Conservation (phyloP, 1,284 basidiomycete genomes). For the Mrakiaceae sp. region DNA sequence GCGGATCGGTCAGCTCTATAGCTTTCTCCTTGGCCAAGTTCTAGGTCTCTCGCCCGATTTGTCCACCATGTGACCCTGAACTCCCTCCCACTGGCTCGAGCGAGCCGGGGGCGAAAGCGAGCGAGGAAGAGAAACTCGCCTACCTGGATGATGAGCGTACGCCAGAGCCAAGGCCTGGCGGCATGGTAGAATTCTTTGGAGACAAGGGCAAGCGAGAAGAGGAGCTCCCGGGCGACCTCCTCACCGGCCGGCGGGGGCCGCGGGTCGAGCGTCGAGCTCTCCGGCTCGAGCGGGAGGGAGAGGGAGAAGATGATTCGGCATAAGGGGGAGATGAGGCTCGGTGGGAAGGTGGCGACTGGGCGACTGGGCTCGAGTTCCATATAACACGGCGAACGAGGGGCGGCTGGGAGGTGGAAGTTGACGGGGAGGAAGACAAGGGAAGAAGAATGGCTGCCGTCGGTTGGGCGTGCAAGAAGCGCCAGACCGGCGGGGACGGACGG, state of each 20-base stretch:
- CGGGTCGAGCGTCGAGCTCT: slow-evolving; percentile 12
- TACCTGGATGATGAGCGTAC: not conserved
- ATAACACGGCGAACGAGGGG: not conserved
- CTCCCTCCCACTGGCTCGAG: too few species aligned
- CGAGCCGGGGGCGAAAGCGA: too few species aligned
- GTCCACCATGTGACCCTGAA: too few species aligned
- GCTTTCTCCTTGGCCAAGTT: too few species aligned
- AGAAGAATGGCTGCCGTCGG: not conserved
- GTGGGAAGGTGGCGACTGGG: slow-evolving; percentile 1
- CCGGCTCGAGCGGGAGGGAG: slow-evolving; percentile 7
- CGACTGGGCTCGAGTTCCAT: slow-evolving; percentile 3
- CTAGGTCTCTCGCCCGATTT: too few species aligned
- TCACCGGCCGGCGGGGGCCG: slow-evolving; percentile 1
- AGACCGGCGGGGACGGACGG: too few species aligned
- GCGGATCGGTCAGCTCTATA: too few species aligned
- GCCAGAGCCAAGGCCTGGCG: slow-evolving; percentile 15
- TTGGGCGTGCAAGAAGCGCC: too few species aligned
- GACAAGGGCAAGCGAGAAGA: slow-evolving; percentile 14
- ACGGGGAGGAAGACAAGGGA: not conserved
- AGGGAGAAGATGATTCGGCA: slow-evolving; percentile 15
- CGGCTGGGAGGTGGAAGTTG: not conserved
- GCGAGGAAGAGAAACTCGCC: too few species aligned
- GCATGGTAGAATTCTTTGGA: slow-evolving; percentile 11
- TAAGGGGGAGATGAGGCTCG: slow-evolving; percentile 10
- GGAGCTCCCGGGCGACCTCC: slow-evolving; percentile 4